These are phyloP conservation scores for Tylopilus sp. DNA, from an alignment of 768 basidiomycete genomes.

Conservation along the genomic window DNA sequence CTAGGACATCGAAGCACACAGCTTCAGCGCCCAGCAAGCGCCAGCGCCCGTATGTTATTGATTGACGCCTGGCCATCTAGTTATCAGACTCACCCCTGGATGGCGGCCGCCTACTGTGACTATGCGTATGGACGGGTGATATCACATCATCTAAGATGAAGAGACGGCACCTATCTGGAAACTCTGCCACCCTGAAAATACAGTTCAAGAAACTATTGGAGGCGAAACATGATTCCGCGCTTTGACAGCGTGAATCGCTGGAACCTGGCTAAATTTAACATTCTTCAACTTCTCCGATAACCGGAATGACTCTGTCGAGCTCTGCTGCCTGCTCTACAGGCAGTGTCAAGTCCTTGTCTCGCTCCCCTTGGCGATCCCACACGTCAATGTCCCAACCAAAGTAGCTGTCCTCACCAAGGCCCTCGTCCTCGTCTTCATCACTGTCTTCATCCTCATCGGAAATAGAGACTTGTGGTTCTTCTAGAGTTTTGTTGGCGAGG, in stretches of 20 bases:
- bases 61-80: no score
- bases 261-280: not conserved
- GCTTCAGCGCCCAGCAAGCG: no score
- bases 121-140: no score
- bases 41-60: no score
- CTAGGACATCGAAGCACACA: no score
- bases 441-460: not conserved
- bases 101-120: no score
- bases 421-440: not conserved
- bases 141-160: no score
- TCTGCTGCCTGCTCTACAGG: not conserved
- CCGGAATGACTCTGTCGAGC: not conserved
- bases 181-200: not conserved
- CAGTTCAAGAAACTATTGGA: not conserved
- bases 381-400: conserved; percentile 1
- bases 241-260: not conserved
- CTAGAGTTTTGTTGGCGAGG: not conserved
- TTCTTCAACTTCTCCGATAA: not conserved
- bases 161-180: not conserved
- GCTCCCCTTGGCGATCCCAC: conserved; percentile 1
- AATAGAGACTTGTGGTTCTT: not conserved
- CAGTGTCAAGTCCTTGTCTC: conserved; percentile 1
- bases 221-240: not conserved
- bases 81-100: no score
- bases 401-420: conserved; percentile 1